Conservation (phyloP, 768 basidiomycete genomes). For the Tricholoma bakamatsutake region DNA sequence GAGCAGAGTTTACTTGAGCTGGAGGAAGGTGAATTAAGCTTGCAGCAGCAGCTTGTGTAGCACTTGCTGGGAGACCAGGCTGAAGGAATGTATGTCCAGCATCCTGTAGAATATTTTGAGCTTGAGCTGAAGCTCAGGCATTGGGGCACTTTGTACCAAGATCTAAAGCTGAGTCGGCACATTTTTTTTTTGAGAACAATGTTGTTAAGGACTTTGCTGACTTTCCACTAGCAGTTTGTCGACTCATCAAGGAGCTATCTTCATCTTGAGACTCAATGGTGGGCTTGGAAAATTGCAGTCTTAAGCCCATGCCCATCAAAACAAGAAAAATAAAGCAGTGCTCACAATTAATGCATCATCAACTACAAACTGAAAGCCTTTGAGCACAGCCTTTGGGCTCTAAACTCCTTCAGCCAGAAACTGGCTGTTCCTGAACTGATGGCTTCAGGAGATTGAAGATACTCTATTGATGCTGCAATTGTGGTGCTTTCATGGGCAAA, state of each 20-base stretch:
- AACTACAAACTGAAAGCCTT: background rate
- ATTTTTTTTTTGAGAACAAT: background rate
- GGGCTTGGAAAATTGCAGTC: background rate
- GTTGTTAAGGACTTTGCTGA: background rate
- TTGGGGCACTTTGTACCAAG: background rate
- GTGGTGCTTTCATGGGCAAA: background rate
- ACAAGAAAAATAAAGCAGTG: background rate
- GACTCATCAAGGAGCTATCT: background rate
- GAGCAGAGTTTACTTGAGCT: background rate
- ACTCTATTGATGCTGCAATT: background rate
- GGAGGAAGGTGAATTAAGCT: background rate
- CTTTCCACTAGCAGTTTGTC: background rate
- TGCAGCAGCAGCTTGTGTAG: background rate
- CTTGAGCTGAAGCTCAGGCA: background rate
- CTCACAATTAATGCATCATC: background rate
- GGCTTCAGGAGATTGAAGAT: background rate
- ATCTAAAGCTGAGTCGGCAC: background rate
- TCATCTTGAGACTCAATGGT: background rate
- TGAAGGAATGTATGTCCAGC: background rate
- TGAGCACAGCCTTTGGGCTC: background rate
- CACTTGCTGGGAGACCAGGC: background rate
- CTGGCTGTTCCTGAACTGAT: background rate
- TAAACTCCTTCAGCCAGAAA: background rate
- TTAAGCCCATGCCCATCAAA: background rate
- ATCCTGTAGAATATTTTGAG: background rate